Percentiles rank a stretch among this genome's conserved stretches.
Conservation (phyloP, 148 eudicot genomes). For the Amaranthus palmeri region DNA sequence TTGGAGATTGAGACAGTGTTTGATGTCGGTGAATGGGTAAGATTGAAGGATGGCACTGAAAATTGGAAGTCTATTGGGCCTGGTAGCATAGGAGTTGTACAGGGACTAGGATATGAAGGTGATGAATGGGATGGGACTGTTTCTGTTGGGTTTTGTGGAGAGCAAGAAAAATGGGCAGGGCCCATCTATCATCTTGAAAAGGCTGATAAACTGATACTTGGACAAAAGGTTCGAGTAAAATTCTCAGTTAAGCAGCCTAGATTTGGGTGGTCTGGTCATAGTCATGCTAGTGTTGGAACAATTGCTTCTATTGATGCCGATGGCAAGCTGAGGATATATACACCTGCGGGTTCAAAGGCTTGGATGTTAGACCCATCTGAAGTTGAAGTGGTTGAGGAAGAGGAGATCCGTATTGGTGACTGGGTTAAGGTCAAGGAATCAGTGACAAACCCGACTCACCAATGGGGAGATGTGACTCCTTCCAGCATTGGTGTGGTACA, state of each 20-base stretch:
- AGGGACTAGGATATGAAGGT: conserved; percentile 63
- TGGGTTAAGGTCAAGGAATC: conserved; percentile 76
- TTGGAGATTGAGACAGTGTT: conserved; percentile 69
- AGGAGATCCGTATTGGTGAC: conserved; percentile 68
- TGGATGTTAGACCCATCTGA: conserved; percentile 96
- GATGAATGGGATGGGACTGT: conserved; percentile 70
- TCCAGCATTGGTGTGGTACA: conserved; percentile 90
- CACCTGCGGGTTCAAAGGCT: conserved; percentile 73
- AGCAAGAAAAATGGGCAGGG: conserved; percentile 87
- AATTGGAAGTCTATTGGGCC: conserved; percentile 75
- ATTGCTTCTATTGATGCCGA: conserved; percentile 86
- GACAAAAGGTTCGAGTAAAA: conserved; percentile 71
- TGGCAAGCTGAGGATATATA: conserved; percentile 87
- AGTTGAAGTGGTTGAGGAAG: conserved; percentile 79
- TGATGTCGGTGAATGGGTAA: conserved; percentile 94
- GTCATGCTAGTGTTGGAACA: conserved; percentile 67
- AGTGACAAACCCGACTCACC: conserved; percentile 64
- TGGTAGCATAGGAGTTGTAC: conserved; percentile 86
- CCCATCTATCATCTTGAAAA: conserved; percentile 53
- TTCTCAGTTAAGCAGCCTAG: conserved; percentile 70
- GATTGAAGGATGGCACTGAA: conserved; percentile 39
- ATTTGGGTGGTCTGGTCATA: conserved; percentile 97
- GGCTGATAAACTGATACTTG: conserved; percentile 52
- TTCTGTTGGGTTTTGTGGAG: conserved; percentile 86
- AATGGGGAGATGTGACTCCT: conserved; percentile 90